phyloP scores from a whole-genome alignment of 202 grass and related monocot genomes.

The Musa balbisiana region DNA sequence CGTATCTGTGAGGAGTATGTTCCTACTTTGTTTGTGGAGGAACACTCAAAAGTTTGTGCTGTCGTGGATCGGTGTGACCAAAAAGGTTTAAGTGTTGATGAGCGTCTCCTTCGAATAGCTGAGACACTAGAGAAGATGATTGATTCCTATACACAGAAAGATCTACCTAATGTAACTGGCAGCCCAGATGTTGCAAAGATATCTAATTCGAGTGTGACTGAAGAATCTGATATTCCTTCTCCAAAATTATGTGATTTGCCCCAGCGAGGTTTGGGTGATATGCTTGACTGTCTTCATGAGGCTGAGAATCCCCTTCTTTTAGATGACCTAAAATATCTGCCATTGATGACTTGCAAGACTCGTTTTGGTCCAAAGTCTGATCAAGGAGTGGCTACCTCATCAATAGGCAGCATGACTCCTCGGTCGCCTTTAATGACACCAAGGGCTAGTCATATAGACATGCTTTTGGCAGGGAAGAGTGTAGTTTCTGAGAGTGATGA shows the following conservation, averaged over 20 bases:
- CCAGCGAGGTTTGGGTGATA: constrained; percentile 73
- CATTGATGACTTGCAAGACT: constrained; percentile 90
- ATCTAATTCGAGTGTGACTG: constrained; percentile 77
- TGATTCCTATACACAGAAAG: constrained; percentile 75
- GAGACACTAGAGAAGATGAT: constrained; percentile 87
- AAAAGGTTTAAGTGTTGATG: constrained; percentile 93
- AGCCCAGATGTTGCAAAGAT: constrained; percentile 68
- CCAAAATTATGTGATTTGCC: constrained; percentile 88
- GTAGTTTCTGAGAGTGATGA: constrained; percentile 69
- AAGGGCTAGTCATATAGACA: constrained; percentile 80
- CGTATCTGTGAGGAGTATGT: constrained; percentile 99
- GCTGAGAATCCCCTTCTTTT: constrained; percentile 67
- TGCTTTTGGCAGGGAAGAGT: constrained; percentile 79
- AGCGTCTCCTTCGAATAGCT: constrained; percentile 74
- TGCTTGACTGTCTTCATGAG: constrained; percentile 88
- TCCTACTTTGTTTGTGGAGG: constrained; percentile 84
- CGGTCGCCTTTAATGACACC: constrained; percentile 90
- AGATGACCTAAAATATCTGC: constrained; percentile 80
- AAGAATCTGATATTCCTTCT: constrained; percentile 82
- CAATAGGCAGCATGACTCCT: constrained; percentile 90
- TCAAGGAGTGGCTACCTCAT: constrained; percentile 94
- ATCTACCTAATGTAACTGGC: constrained; percentile 39
- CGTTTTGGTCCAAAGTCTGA: constrained; percentile 96
- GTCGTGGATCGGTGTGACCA: constrained; percentile 89
- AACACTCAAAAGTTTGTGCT: constrained; percentile 86